Evolutionary conservation across 148 eudicot species (phyloP), one percentile per base, ranked within the genome.

Genomic region (Amaranthus cruentus): DNA sequence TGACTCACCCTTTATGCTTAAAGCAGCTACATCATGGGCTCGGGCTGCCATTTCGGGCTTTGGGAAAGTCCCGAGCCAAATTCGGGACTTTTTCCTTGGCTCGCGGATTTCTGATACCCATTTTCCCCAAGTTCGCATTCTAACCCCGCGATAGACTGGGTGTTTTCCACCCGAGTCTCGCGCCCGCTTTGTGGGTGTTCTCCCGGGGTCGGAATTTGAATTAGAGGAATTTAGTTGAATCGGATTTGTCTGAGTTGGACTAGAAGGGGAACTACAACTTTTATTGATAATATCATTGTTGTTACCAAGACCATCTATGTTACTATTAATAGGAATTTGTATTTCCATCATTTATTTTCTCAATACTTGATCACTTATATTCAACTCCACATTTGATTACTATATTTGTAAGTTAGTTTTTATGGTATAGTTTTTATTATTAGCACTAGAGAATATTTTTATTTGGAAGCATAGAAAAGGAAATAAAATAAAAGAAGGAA

Each of bases 91-190:
- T 70, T 89, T 91, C 10, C 85, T 60, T 0, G 97, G 97, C 61
- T 91, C 88, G 0, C 97, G 87, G 62, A 91, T 91, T 83, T 91
- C 94, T 9, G 97, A 91, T 2, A 91, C 97, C 97, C 97, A 91
- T 84, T 91, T 91, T 18, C 97, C 93, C 94, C 94, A 91, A 48
- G 78, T 78, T 6, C 97, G 71, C 92, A 83, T 88, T 52, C 97
- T 82, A 75, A 91, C 90, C 6, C 97, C 94, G 0, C 90, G 81
- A 81, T 88, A 91, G 0, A 84, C 86, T 60, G 92, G 97, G 81
- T 89, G 88, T 6, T 73, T 80, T 6, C 70, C 70, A 57, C 76
- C 47, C 67, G 79, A 66, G 59, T 52, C 51, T 28, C 38, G 38
- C 38, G 38, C 38, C 38, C 38, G 38, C 38, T 28, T 28, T 28